Base-by-base conservation (phyloP, 768 basidiomycete species). In the Tylopilus sp. region DNA sequence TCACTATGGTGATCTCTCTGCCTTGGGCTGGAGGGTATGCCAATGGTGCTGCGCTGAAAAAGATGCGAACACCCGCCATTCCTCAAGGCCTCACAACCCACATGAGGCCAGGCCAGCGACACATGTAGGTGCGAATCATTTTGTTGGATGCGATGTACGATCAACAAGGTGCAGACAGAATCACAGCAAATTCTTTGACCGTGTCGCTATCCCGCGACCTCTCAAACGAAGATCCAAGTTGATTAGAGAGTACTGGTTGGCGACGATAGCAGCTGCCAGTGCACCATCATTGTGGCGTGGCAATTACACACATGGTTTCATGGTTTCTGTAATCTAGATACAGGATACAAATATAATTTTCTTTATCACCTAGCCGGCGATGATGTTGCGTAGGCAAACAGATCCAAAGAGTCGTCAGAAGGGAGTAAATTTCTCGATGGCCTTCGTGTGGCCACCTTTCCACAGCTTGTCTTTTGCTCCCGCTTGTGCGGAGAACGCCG, bases 351-450 rank as follows among this genome's bases (percentile, higher is more conserved):
- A n/a, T n/a, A n/a, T 16, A 17, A 14, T 17, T 24, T 42, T 47
- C 31, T 51, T 63, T 44, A 70, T 52, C 19, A 54, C 41, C 59
- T 61, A 10, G 44, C 24, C 3, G 71, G 65, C 0, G 74, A 72
- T 17, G 70, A 71, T 38, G 60, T 64, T 26, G 60, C 51, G 55
- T 63, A 71, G 19, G 76, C 71, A 62, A 82, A 81, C 51, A 82
- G 64, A 65, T 82, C 71, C 57, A 82, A 63, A 6, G 73, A 72
- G 56, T 82, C 80, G 45, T 82, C 80, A 12, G 80, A 82, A 38
- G 59, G 49, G 16, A 61, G 50, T 45, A 67, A 43, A 55, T 45
- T 41, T 45, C 41, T 25, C n/a, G 50, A 28, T 3, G 49, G n/a
- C 16, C 30, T 40, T 19, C 33, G 44, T 10, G 44, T 40, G 10